Base-by-base conservation (phyloP, 1,284 basidiomycete species). In the Cystobasidium sp. region DNA sequence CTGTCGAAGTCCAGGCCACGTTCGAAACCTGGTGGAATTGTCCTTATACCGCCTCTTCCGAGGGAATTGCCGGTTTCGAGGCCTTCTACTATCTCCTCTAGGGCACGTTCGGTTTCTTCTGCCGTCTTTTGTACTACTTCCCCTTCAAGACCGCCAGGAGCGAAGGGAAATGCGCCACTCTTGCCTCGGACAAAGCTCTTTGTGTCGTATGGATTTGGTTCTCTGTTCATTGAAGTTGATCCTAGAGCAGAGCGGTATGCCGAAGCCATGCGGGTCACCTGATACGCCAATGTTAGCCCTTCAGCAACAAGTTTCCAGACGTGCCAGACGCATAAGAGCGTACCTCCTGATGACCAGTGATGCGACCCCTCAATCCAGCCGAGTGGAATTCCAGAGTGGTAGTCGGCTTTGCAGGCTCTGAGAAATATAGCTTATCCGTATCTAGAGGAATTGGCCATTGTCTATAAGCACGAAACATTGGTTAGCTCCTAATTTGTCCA, bases 101-200 rank as follows among this genome's bases (percentile, higher is more conserved):
- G 76, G 1, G 84, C 83, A 77, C 88, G 88, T 68, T 75, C 64
- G 51, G 44, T 12, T 52, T 76, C 55, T 52, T 74, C 52, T 51
- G 70, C 71, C 7, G 76, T 63, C 43, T 63, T 71, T 22, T 67
- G n/a, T 18, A 76, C 74, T 46, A 78, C 62, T 46, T 74, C 75
- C 24, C 77, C 78, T 3, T 82, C 83, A 16, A 96, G 84, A 9
- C 95, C 94, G 68, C 95, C 95, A 8, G 94, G 94, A 84, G 89
- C 87, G 83, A 97, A 97, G 0, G 95, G 95, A 2, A 96, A 88
- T 82, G 95, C 89, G 31, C 91, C 91, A 43, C 93, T 91, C 82
- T 95, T 97, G 62, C 95, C 95, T 75, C 94, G 86, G 8, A 97
- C 94, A 83, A 98, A 98, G 76, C 88, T 90, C 77, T 87, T 87